phyloP scores from a whole-genome alignment of 768 basidiomycete genomes.

The Tubosaeta brunneosetosa region DNA sequence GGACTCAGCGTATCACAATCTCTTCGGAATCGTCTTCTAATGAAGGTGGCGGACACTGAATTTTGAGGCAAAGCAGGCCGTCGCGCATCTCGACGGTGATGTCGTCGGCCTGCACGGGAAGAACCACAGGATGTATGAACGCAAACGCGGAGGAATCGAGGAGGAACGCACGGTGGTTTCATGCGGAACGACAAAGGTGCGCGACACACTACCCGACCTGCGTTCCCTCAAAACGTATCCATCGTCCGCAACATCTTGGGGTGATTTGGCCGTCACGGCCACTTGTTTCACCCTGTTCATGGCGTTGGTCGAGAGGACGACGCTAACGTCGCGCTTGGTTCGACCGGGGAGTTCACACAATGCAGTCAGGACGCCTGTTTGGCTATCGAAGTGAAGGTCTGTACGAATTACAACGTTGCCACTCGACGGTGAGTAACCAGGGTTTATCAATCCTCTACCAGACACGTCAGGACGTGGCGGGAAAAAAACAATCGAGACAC shows the following conservation, averaged over 20 bases:
- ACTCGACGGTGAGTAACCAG: constrained; percentile 17
- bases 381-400: constrained; percentile 55
- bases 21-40: constrained; percentile 40
- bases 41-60: constrained; percentile 46
- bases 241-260: constrained; percentile 37
- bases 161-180: constrained; percentile 50
- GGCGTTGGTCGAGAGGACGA: constrained; percentile 56
- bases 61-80: constrained; percentile 55
- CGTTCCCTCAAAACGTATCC: constrained; percentile 51
- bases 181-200: constrained; percentile 51
- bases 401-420: constrained; percentile 47
- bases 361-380: constrained; percentile 48
- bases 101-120: constrained; percentile 43
- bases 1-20: constrained; percentile 46
- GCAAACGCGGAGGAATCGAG: background rate
- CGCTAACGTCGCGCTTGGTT: constrained; percentile 49
- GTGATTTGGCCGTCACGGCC: constrained; percentile 46
- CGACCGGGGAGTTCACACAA: constrained; percentile 70
- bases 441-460: constrained; percentile 24
- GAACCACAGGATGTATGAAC: constrained; percentile 4
- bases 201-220: constrained; percentile 45
- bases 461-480: constrained; percentile 10
- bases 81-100: constrained; percentile 52
- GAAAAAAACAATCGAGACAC: constrained; percentile 6
- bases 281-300: constrained; percentile 63